A percentile compares a stretch with the other conserved stretches of the same genome.
Conservation (phyloP, 1,139 yeast genomes). For the Pichia sp. region DNA sequence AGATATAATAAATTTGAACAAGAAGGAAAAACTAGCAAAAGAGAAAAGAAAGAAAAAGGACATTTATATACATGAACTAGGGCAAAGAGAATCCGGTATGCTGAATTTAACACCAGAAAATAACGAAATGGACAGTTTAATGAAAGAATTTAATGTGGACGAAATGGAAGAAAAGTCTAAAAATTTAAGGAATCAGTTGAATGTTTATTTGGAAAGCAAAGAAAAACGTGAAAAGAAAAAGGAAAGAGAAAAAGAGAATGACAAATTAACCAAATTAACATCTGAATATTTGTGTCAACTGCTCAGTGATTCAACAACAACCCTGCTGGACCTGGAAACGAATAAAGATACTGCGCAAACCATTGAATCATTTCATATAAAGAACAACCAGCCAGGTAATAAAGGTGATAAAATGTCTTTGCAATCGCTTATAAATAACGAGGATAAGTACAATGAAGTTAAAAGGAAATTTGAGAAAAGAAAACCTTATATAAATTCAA, state of each 20-base stretch:
- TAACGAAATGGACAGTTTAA: conserved; percentile 2
- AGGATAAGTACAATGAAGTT: conserved; percentile 16
- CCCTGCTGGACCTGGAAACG: not conserved
- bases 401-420: not conserved
- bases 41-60: not conserved
- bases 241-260: not conserved
- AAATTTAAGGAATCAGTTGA: not conserved
- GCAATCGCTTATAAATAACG: conserved; percentile 1
- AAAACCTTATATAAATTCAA: conserved; percentile 18
- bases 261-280: not conserved
- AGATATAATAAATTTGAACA: too few species aligned
- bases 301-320: not conserved
- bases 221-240: not conserved
- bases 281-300: not conserved
- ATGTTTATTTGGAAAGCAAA: not conserved
- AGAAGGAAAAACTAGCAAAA: not conserved
- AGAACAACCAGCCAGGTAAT: not conserved
- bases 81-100: not conserved
- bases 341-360: not conserved
- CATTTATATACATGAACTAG: not conserved
- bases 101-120: not conserved
- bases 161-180: conserved; percentile 2
- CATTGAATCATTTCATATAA: conserved; percentile 1
- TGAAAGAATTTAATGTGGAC: conserved; percentile 9
- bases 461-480: conserved; percentile 17